These are phyloP conservation scores for Suillus subaureus DNA, from an alignment of 768 basidiomycete genomes.

Conservation along the genomic window DNA sequence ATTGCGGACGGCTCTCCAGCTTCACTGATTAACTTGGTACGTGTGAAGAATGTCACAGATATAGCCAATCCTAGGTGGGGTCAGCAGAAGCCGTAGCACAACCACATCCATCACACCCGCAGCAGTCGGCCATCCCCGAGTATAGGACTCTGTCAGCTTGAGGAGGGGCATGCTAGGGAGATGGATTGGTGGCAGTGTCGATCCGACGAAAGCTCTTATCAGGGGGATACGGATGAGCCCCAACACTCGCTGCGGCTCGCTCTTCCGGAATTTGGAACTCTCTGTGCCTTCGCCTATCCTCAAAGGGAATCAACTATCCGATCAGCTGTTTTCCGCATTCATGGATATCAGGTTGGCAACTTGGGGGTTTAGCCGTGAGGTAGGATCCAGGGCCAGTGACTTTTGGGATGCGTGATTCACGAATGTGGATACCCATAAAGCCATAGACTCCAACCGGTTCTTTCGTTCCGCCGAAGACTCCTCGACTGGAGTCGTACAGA, in stretches of 20 bases:
- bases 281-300: neutral
- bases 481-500: neutral
- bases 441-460: neutral
- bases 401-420: neutral
- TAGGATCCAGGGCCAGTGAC: neutral
- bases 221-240: neutral
- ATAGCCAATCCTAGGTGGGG: neutral
- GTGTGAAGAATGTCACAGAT: neutral
- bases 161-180: neutral
- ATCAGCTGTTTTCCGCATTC: neutral
- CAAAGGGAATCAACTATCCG: neutral
- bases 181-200: neutral
- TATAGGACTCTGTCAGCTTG: neutral
- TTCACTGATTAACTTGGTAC: neutral
- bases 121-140: neutral
- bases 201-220: neutral
- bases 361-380: neutral
- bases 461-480: neutral
- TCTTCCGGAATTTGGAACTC: neutral
- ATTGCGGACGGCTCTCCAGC: too few relatives aligned
- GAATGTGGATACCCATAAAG: neutral
- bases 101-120: neutral
- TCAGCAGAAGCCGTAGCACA: neutral
- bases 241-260: neutral
- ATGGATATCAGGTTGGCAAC: neutral